Evolutionary conservation across 495 filamentous ascomycete genomes (phyloP), one percentile per base, ranked within the genome.

Genomic region (Daldinia childiae): DNA sequence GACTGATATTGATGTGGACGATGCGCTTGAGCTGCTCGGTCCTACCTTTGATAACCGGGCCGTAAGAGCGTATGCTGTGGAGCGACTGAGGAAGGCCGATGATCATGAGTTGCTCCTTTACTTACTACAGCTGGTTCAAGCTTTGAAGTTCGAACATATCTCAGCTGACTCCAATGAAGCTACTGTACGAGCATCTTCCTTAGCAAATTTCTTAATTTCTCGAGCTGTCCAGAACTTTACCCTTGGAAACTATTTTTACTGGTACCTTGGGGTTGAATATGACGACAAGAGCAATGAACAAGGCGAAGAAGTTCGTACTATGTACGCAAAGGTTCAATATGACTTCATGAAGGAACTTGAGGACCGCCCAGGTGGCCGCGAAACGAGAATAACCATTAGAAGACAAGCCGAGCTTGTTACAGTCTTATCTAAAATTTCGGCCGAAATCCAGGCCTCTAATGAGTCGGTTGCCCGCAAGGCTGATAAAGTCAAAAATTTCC

Each of bases 1-100:
- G 95, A 96, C 93, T 0, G 94, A 97, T 57, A 95, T 98, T 64
- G 96, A 98, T 73, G 92, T 98, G 17, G 96, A 98, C 75, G 95
- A 98, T 82, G 95, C 96, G 27, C 83, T 99, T 68, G 95, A 98
- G 78, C 87, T 99, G 32, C 88, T 99, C 0, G 96, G 95, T 0
- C 95, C 94, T 8, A 92, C 90, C 0, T 95, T 98, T 68, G 92
- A 96, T 74, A 97, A 97, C 71, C 84, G 89, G 11, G 89, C 90
- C 0, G 95, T 98, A 15, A 87, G 95, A 70, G 90, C 93, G 4
- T 99, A 97, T 81, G 96, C 95, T 4, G 95, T 99, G 19, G 92
- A 97, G 61, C 88, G 95, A 43, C 79, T 99, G 59, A 87, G 92
- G 66, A 95, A 98, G 74, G 89, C 96, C 0, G 95, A 97, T 74